Percentiles rank a stretch among this genome's conserved stretches.
Evolutionary conservation across 1,284 basidiomycete species (phyloP).

Genomic region (Ceratobasidium sp.): DNA sequence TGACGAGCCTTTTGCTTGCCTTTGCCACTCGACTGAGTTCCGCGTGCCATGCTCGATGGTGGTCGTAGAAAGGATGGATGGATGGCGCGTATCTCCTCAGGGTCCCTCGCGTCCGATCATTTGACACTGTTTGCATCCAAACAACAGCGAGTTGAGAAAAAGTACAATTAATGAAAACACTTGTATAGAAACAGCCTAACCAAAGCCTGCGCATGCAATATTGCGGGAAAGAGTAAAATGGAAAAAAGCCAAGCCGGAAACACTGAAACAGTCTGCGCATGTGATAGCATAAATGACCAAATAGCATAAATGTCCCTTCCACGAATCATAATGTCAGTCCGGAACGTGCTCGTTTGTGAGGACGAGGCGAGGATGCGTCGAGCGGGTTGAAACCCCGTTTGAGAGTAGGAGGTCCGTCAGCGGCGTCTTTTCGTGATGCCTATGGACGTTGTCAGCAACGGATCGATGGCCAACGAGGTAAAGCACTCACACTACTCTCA

Average conservation of each 20-base stretch:
- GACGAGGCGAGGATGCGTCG: background rate
- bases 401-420: background rate
- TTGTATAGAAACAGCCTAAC: slow-evolving; percentile 6
- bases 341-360: slow-evolving; percentile 1
- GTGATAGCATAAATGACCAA: background rate
- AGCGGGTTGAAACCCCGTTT: background rate
- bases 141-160: background rate
- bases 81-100: slow-evolving; percentile 27
- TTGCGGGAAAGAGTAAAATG: background rate
- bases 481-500: background rate
- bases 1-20: slow-evolving; percentile 1
- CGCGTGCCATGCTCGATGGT: slow-evolving; percentile 27
- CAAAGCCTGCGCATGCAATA: background rate
- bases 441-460: background rate
- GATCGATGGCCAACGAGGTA: background rate
- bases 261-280: slow-evolving; percentile 1
- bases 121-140: slow-evolving; percentile 12
- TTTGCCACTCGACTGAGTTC: slow-evolving; percentile 7
- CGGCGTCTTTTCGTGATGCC: background rate
- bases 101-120: slow-evolving; percentile 35
- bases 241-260: background rate
- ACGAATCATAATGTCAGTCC: slow-evolving; percentile 18
- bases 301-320: background rate
- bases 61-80: background rate
- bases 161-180: background rate